These are phyloP conservation scores for Blastobotrys indianensis DNA, from an alignment of 1,139 yeast genomes.

Conservation along the genomic window DNA sequence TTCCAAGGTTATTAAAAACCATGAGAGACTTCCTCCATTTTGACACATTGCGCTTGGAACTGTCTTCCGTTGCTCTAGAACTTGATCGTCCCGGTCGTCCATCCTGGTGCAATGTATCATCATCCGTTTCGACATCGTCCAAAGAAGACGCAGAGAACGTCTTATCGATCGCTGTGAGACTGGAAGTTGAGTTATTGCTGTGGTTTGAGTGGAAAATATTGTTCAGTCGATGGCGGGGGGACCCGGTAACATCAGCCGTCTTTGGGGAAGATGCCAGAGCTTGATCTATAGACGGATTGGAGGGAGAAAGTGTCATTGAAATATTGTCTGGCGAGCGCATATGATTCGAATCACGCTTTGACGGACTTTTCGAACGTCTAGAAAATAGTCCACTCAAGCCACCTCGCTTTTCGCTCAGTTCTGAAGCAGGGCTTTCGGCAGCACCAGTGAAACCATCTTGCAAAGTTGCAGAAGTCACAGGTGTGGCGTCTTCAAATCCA, in stretches of 20 bases:
- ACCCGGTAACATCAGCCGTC: neutral
- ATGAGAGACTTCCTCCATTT: slow-evolving; percentile 30
- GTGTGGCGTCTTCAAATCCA: no score
- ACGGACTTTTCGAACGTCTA: slow-evolving; percentile 5
- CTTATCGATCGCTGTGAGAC: slow-evolving; percentile 16
- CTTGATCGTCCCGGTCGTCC: slow-evolving; percentile 19
- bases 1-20: slow-evolving; percentile 17
- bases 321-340: neutral
- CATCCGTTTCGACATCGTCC: slow-evolving; percentile 5
- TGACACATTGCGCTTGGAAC: slow-evolving; percentile 18
- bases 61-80: neutral
- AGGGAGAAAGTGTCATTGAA: slow-evolving; percentile 3
- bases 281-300: slow-evolving; percentile 23
- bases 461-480: no score
- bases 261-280: slow-evolving; percentile 20
- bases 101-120: slow-evolving; percentile 9
- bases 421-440: slow-evolving; percentile 9
- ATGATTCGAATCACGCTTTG: slow-evolving; percentile 5
- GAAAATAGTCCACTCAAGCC: slow-evolving; percentile 6
- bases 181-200: slow-evolving; percentile 23
- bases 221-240: slow-evolving; percentile 5
- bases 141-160: slow-evolving; percentile 20
- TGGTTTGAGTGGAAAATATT: slow-evolving; percentile 11
- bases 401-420: slow-evolving; percentile 7
- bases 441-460: neutral